Conservation (phyloP, 306 rosid genomes). For the Pyrus betulifolia region DNA sequence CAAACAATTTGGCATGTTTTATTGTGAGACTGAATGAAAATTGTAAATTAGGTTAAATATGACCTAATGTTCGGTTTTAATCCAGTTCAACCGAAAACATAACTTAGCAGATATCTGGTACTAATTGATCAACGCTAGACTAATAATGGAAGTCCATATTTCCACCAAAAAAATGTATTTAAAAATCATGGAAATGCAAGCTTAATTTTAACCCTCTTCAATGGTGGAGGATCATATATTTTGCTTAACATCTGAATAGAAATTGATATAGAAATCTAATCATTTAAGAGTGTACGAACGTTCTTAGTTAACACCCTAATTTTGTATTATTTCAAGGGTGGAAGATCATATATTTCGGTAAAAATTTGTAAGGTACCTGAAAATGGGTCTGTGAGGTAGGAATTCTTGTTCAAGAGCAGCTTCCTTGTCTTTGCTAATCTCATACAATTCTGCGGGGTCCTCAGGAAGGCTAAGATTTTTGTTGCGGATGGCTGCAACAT, state of each 20-base stretch:
- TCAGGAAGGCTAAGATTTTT: constrained; percentile 66
- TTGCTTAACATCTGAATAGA: too few species aligned
- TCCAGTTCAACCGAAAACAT: not conserved
- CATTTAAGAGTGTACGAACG: too few species aligned
- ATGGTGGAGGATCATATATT: not conserved
- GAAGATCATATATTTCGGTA: not conserved
- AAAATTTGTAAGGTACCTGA: constrained; percentile 31
- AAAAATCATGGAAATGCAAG: too few species aligned
- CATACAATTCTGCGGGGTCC: constrained; percentile 57
- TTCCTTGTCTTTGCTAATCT: constrained; percentile 58
- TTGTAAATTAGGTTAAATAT: not conserved
- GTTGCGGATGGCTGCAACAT: constrained; percentile 71
- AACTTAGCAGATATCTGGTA: not conserved
- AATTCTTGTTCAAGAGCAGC: constrained; percentile 49
- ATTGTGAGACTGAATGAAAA: not conserved
- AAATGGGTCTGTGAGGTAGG: constrained; percentile 59
- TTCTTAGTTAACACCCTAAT: too few species aligned
- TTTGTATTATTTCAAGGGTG: too few species aligned
- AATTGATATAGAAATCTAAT: too few species aligned
- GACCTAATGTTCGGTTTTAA: too few species aligned
- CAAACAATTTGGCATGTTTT: not conserved
- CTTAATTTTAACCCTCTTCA: not conserved
- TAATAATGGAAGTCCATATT: too few species aligned
- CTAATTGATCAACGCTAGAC: too few species aligned
- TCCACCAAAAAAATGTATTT: too few species aligned